These are phyloP conservation scores for Papiliotrema fonsecae DNA, from an alignment of 1,284 basidiomycete species.

Conservation along the genomic window DNA sequence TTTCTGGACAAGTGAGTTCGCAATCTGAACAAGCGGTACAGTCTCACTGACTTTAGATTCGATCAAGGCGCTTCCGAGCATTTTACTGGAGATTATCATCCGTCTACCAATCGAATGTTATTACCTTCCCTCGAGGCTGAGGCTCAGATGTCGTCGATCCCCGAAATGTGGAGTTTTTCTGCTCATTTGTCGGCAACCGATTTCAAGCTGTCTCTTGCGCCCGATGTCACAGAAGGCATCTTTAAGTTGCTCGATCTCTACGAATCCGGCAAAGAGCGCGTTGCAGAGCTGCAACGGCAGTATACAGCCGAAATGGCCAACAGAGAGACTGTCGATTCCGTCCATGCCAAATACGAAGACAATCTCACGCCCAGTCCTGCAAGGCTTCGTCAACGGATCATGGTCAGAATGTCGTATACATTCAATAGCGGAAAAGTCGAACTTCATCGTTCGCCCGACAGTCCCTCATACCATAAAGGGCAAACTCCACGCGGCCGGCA, in stretches of 20 bases:
- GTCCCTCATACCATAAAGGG: slow-evolving; percentile 2
- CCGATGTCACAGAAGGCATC: slow-evolving; percentile 70
- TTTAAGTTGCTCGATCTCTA: slow-evolving; percentile 82
- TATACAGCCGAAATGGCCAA: slow-evolving; percentile 37
- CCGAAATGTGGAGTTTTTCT: slow-evolving; percentile 57
- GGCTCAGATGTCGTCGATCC: slow-evolving; percentile 61
- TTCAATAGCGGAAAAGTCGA: slow-evolving; percentile 66
- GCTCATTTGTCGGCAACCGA: slow-evolving; percentile 74
- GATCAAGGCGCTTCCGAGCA: slow-evolving; percentile 64
- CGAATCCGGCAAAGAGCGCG: slow-evolving; percentile 69
- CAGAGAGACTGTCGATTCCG: slow-evolving; percentile 13
- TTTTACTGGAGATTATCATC: slow-evolving; percentile 66
- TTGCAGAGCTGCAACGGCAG: slow-evolving; percentile 58
- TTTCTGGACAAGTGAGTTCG: slow-evolving; percentile 65
- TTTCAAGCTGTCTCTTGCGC: slow-evolving; percentile 78
- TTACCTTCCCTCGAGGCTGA: slow-evolving; percentile 64
- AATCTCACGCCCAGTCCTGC: slow-evolving; percentile 7
- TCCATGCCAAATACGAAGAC: slow-evolving; percentile 25
- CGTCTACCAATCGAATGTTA: slow-evolving; percentile 65
- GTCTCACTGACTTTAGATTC: slow-evolving; percentile 54
- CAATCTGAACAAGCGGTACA: neutral
- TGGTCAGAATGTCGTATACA: slow-evolving; percentile 65
- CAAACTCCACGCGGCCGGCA: slow-evolving; percentile 5
- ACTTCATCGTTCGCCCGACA: slow-evolving; percentile 20
- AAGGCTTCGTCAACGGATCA: slow-evolving; percentile 31